Conservation (phyloP, 305 asterid species). For the Lippia alba region DNA sequence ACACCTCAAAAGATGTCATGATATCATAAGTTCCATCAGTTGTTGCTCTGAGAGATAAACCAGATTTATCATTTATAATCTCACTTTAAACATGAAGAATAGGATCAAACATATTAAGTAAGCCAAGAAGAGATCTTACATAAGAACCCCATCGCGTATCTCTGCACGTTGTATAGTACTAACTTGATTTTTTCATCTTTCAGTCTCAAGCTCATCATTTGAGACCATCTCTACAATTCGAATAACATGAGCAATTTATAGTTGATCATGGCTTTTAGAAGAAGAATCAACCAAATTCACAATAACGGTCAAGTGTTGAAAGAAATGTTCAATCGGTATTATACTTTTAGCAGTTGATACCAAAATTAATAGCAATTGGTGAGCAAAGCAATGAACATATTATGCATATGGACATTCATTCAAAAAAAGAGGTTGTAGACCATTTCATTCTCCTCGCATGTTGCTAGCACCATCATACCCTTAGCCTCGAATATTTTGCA, state of each 20-base stretch:
- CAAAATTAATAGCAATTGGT: too few relatives aligned
- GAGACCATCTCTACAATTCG: constrained; percentile 7
- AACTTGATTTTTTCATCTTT: constrained; percentile 11
- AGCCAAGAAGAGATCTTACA: constrained; percentile 5
- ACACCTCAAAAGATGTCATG: constrained; percentile 20
- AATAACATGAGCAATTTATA: background rate
- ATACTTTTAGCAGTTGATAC: too few relatives aligned
- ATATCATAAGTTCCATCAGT: constrained; percentile 2
- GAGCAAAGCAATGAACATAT: too few relatives aligned
- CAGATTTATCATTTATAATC: background rate
- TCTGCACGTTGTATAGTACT: constrained; percentile 5
- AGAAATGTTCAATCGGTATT: too few relatives aligned
- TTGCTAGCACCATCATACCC: background rate
- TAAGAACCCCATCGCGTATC: constrained; percentile 31
- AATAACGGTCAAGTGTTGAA: too few relatives aligned
- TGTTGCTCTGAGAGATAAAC: background rate
- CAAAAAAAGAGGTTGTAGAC: background rate
- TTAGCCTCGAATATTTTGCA: background rate
- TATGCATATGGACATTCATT: background rate
- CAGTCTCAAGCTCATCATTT: constrained; percentile 18
- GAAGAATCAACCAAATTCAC: background rate
- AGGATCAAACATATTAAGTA: constrained; percentile 14
- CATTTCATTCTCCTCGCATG: background rate
- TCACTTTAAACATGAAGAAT: background rate
- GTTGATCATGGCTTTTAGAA: constrained; percentile 22